phyloP scores from a whole-genome alignment of 192 early-diverging fungal species.

The Coemansia sp. region DNA sequence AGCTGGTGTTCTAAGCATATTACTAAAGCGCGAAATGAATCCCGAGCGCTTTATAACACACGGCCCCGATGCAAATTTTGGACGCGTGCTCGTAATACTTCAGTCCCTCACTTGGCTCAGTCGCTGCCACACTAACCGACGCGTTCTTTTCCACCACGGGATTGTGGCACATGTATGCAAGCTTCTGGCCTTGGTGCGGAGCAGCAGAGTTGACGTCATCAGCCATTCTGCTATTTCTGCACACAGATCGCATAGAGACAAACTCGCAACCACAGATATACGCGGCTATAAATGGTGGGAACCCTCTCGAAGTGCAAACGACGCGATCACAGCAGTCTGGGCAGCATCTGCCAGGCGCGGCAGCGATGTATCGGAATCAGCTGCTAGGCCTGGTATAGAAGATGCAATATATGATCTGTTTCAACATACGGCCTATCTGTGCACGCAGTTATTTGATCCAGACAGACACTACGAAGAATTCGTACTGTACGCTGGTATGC shows the following conservation, averaged over 20 bases:
- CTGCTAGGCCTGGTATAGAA: background rate
- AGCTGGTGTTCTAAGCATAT: background rate
- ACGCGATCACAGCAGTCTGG: background rate
- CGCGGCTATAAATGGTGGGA: conserved; percentile 25
- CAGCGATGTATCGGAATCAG: conserved; percentile 10
- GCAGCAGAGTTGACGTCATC: conserved; percentile 12
- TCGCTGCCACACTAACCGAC: conserved; percentile 14
- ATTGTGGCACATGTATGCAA: conserved; percentile 1
- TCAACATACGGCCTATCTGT: conserved; percentile 16
- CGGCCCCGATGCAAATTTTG: background rate
- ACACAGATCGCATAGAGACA: background rate
- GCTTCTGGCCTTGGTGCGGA: conserved; percentile 15
- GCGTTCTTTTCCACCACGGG: conserved; percentile 32
- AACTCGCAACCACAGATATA: conserved; percentile 13
- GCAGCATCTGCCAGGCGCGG: background rate
- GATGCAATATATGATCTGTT: conserved; percentile 5
- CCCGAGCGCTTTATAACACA: background rate
- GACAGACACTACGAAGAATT: conserved; percentile 16
- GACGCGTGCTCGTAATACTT: conserved; percentile 19
- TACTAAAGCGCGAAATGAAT: conserved; percentile 1
- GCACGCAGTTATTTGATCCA: conserved; percentile 23
- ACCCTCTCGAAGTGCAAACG: background rate
- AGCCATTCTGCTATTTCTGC: background rate
- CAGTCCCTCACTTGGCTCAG: conserved; percentile 22
- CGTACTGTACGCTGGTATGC: background rate